Base-by-base conservation (phyloP, 176 grass and related monocot species). In the Ampelocalamus luodianensis region DNA sequence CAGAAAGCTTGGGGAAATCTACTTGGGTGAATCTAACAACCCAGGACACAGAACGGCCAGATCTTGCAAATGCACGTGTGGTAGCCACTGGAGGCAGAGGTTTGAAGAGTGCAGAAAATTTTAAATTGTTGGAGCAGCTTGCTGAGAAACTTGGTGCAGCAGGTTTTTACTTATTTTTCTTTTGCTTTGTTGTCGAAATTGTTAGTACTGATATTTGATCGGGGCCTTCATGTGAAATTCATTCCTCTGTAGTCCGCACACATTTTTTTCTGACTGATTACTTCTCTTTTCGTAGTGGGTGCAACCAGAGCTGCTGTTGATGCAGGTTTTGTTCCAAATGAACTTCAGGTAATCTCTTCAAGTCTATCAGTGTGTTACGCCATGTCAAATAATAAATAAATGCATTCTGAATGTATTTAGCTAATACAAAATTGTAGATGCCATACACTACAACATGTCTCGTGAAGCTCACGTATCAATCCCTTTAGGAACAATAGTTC, bases 141-240 rank as follows among this genome's bases (percentile, higher is more conserved):
- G 93, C 96, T n/a, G 91, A 99, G 84, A 99, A 99, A 85, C 91
- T 99, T 88, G 93, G 91, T 29, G 96, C 96, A 73, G 93, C 93
- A 88, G 93, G 96, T 96, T 85, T 73, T 48, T 24, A 62, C 36
- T 71, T 79, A 5, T 65, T 5, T 17, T 39, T 71, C 16, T 0
- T 3, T 5, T 34, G 13, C 5, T 9, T 76, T 69, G 0, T 27
- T 36, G 14, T 65, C 8, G 29, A 65, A 34, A 36, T 37, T 71
- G 2, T 4, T 54, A 22, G 8, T 50, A 1, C 37, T 62, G 26
- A 49, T 84, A 74, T 74, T 80, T 80, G 34, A 82, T 61, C 54
- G 72, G 56, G 3, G 63, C 12, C 10, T 79, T 73, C 0, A 1
- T 77, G 64, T 37, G 16, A 70, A 40, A 56, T 65, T 22, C 37